Base-by-base conservation (phyloP, 1,139 yeast species). In the Scheffersomyces stambukii region DNA sequence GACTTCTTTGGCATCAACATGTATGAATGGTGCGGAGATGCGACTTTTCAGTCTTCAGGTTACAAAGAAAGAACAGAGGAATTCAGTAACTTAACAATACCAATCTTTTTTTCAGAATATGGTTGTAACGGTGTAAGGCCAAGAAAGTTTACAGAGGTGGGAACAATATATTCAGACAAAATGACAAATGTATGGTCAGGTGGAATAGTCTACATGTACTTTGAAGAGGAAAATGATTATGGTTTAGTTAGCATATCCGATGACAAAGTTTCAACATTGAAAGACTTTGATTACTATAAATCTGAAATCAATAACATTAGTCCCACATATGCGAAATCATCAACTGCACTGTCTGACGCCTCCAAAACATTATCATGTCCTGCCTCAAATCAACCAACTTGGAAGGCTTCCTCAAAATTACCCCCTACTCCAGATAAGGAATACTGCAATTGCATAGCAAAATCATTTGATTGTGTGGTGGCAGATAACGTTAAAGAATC, bases 1-100 rank as follows among this genome's bases (percentile, higher is more conserved):
- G 96, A 88, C 52, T 88, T 88, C 60, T 85, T 84, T 50, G 96
- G 96, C 31, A 74, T 89, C 48, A 88, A 89, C 65, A 82, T 91
- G 45, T 88, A 88, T 57, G 86, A 82, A 54, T 81, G 96, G 96
- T 88, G 96, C 58, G 82, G 88, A 10, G 82, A 89, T 28, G 52
- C 72, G 12, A 65, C 73, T 32, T 84, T 81, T 72, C 44, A 60
- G 28, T 51, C 77, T 3, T 81, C 94, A 12, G 96, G 95, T 17
- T 88, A 83, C 56, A 70, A 64, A 33, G 62, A 53, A 27, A 64
- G 79, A 46, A 81, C 81, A 43, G 52, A 69, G 5, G 76, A 79
- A 35, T 78, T 80, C 54, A 46, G 60, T 23, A 71, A 81, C 54
- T 67, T 85, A 40, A 65, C 85, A 9, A 77, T 85, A 34, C 96